Evolutionary conservation across 129 eudicot genomes (phyloP), one percentile per base, ranked within the genome.

Genomic region (Lonicera japonica): DNA sequence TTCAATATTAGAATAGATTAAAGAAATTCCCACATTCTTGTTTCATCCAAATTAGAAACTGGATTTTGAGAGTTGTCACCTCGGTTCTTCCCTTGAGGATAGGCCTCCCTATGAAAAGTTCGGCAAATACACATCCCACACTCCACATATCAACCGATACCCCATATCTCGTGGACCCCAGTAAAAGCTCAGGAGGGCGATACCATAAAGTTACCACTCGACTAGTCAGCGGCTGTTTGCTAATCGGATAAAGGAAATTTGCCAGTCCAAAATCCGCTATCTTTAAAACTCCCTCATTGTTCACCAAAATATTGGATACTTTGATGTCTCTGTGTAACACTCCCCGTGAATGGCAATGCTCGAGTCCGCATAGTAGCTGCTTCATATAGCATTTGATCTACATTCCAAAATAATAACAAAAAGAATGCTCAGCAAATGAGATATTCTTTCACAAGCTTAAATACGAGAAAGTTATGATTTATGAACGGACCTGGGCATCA

Each of bases 211-310:
- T 86, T 64, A 89, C 95, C 16, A 89, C 95, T 15, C 95, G 95
- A 66, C 84, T 89, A 21, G 97, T 89, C 69, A 89, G 72, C 0
- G 88, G 82, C 34, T 89, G 83, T 65, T 66, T 75, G 65, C 62
- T 78, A 70, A 55, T 80, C 15, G 77, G 54, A 5, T 75, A 54
- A 46, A 72, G 65, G 21, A 70, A 83, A 72, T 83, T 86, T 6
- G 97, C 97, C n/a, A 89, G 77, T 39, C 97, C 97, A 67, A 89
- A 86, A 79, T 89, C 97, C 14, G 80, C 97, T 34, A 89, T 80
- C 79, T 89, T 86, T 71, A 89, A 40, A 25, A 74, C 58, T 8
- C 97, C 97, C 34, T 86, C 80, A 47, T 86, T 83, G 54, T 89
- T 86, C 25, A 89, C 80, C 76, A 89, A 72, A 47, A 89, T 75